A percentile compares a stretch with the other conserved stretches of the same genome.
Conservation (phyloP, 2,329 filamentous ascomycete genomes). For the Fusarium paranaense region DNA sequence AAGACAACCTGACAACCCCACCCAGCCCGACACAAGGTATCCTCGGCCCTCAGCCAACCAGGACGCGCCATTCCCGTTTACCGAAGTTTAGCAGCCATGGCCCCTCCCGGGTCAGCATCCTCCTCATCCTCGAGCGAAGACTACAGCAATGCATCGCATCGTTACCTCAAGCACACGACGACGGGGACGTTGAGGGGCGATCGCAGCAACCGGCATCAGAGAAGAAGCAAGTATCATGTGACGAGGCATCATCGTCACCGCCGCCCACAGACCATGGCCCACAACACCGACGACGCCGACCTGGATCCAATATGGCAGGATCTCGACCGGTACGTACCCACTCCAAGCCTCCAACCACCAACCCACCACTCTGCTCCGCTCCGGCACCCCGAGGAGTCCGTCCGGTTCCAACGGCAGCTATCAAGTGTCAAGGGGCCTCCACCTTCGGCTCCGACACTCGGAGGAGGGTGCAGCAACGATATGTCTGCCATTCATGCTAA, state of each 20-base stretch:
- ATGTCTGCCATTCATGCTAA: slow-evolving; percentile 35
- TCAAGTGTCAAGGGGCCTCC: slow-evolving; percentile 21
- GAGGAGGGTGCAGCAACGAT: slow-evolving; percentile 1
- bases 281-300: slow-evolving; percentile 45
- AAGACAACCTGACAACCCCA: slow-evolving; percentile 29
- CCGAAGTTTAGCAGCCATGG: slow-evolving; percentile 44
- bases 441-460: slow-evolving; percentile 37
- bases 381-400: not conserved
- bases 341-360: slow-evolving; percentile 1
- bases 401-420: not conserved
- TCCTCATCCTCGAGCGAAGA: slow-evolving; percentile 38
- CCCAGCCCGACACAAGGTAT: slow-evolving; percentile 5
- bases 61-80: slow-evolving; percentile 5
- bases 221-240: slow-evolving; percentile 42
- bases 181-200: slow-evolving; percentile 37
- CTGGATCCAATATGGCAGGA: slow-evolving; percentile 78
- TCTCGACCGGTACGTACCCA: slow-evolving; percentile 74
- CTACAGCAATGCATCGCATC: slow-evolving; percentile 44
- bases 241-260: slow-evolving; percentile 40
- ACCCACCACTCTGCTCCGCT: not conserved
- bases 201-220: slow-evolving; percentile 23
- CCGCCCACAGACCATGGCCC: slow-evolving; percentile 51
- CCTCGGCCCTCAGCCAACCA: slow-evolving; percentile 33
- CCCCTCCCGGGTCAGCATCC: slow-evolving; percentile 39
- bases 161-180: slow-evolving; percentile 46